Evolutionary conservation across 441 rosid species (phyloP).

Genomic region (Pelargonium citronellum): DNA sequence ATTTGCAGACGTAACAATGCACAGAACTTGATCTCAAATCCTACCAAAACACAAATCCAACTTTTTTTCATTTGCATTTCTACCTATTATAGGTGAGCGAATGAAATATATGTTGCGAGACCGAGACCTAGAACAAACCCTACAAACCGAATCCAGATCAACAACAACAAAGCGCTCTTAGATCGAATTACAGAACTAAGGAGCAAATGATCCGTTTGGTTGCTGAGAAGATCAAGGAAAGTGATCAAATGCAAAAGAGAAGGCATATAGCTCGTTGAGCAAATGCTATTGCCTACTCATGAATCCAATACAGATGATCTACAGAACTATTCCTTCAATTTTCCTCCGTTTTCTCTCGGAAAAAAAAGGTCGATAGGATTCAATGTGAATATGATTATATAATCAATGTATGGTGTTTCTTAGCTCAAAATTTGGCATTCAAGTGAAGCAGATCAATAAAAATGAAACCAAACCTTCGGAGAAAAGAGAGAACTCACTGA

Average conservation of each 20-base stretch:
- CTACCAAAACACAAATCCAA: no score
- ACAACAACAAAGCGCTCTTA: no score
- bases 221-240: neutral
- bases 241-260: no score
- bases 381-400: neutral
- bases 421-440: neutral
- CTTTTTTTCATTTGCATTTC: neutral
- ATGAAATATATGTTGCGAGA: neutral
- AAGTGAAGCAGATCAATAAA: neutral
- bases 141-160: neutral
- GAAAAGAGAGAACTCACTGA: constrained; percentile 1
- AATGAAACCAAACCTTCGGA: neutral
- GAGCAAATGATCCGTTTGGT: neutral
- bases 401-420: neutral
- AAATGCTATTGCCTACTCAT: neutral
- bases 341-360: neutral
- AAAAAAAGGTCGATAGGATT: neutral
- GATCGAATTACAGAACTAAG: neutral
- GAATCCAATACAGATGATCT: neutral
- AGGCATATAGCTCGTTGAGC: neutral
- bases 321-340: neutral
- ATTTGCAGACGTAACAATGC: no score
- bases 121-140: neutral
- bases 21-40: no score
- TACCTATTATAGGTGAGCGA: neutral